Percentiles rank a stretch among this genome's conserved stretches.
These are phyloP conservation scores for Lachnellula cervina DNA, from an alignment of 2,329 filamentous ascomycete genomes.

Conservation along the genomic window DNA sequence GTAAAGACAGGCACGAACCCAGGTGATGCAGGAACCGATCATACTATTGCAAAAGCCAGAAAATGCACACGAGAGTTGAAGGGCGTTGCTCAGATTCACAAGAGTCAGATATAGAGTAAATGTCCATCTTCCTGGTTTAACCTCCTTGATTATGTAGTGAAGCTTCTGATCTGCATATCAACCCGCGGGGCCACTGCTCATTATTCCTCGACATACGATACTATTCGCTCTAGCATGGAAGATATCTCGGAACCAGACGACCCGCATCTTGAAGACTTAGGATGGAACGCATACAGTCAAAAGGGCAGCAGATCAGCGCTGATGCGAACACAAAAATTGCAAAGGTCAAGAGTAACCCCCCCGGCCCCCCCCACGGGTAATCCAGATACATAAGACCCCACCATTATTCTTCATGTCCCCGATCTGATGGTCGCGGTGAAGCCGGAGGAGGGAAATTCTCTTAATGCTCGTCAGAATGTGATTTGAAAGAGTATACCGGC, in stretches of 20 bases:
- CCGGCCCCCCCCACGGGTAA: not conserved
- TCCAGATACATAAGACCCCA: not conserved
- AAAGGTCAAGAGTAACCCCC: too few species aligned
- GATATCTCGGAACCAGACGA: not conserved
- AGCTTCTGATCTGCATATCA: too few species aligned
- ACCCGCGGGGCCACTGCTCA: too few species aligned
- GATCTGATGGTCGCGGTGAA: too few species aligned
- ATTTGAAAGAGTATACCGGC: too few species aligned
- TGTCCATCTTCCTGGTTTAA: too few species aligned
- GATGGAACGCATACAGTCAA: not conserved
- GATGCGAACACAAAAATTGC: not conserved
- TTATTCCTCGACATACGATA: too few species aligned
- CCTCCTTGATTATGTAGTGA: too few species aligned
- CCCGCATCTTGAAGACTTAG: not conserved
- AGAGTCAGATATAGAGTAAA: not conserved
- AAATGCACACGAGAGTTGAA: not conserved
- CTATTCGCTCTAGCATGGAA: not conserved
- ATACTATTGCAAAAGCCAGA: not conserved
- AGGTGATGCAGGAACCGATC: not conserved
- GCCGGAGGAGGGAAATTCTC: too few species aligned
- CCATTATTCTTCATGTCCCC: not conserved
- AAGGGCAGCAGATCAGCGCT: not conserved
- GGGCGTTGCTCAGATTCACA: not conserved
- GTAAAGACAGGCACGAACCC: not conserved
- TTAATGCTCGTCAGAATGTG: too few species aligned